Evolutionary conservation across 352 stramenopile species (phyloP), one percentile per base, ranked within the genome.

Genomic region (Phytophthora uliginosa): DNA sequence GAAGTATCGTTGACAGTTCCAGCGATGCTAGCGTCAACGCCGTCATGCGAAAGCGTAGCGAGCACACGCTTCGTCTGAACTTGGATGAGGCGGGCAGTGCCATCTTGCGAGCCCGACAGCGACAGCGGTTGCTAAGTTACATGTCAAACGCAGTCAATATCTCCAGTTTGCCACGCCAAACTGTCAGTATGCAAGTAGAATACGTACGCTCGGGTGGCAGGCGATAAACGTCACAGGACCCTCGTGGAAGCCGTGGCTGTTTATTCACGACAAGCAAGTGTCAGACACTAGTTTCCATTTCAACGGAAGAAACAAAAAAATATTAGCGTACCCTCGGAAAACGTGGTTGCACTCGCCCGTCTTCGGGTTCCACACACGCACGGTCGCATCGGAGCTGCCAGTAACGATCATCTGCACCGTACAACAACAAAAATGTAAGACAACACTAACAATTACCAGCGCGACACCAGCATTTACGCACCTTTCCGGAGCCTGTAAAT

Each of bases 331-430:
- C 86, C 90, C 90, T 58, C 88, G 81, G 77, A 98, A 98, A 47
- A 97, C 90, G 65, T 97, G 89, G 53, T 86, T 91, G 78, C 94
- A 99, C 60, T 98, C 88, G 51, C 97, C 97, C 6, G 92, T 98
- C 78, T 98, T 98, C 4, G 97, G 97, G 52, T 98, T 98, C 98
- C 97, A 99, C 38, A 99, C 75, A 18, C 97, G 86, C 47, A 99
- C 85, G 22, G 96, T 99, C n/a, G 89, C 86, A 77, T 99, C 98
- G 1, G 89, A 77, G 69, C 93, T 98, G 9, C 96, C 97, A 22
- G 92, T 98, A 12, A 99, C 85, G 28, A 99, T 97, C 82, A 96
- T 92, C 88, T 95, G 59, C 31, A 68, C 54, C 26, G 55, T 1
- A 52, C 12, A 31, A 31, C 28, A 31, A 31, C 15, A 63, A n/a